Evolutionary conservation across 169 alveolate genomes (phyloP), one percentile per base, ranked within the genome.

Genomic region (Haemoproteus tartakovskyi): DNA sequence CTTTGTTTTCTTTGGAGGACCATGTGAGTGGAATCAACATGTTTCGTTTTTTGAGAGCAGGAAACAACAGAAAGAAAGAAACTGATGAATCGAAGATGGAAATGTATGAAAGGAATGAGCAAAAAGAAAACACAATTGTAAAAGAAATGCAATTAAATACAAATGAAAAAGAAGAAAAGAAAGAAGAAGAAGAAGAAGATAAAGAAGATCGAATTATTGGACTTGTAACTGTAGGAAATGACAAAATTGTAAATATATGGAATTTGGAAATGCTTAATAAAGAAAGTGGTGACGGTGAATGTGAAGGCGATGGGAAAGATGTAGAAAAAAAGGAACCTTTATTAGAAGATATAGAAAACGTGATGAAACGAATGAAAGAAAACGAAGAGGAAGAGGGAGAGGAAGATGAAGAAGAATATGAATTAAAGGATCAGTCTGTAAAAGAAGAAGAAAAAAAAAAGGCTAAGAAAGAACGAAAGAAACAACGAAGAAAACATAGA

Each of bases 181-280:
- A 56, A 6, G 40, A 2, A 60, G 9, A 36, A 3, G 22, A 22
- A 0, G 41, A 60, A 1, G 54, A 11, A 4, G 51, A 30, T 0
- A 46, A 26, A 27, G 79, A 62, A 36, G 79, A 62, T 12, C 54
- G 45, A 37, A 19, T 70, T 19, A 70, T 70, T 11, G 84, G 84
- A 9, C 57, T 70, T 22, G 51, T 70, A 11, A 70, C 62, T 14
- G 38, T 70, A 0, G 84, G 84, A 12, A 70, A 70, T 45, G 84
- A 70, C 40, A 70, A 70, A 70, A 70, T 70, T 22, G 57, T 70
- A 63, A 70, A 70, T 57, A 24, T 70, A 1, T 70, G 84, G 84
- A 40, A 56, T 43, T 27, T 70, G 12, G 57, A 47, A 18, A 33
- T 57, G 0, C 29, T 70, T 37, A 70, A 70, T 16, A 33, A 50